Base-by-base conservation (phyloP, 768 basidiomycete species). In the Leccinum uliginosum region DNA sequence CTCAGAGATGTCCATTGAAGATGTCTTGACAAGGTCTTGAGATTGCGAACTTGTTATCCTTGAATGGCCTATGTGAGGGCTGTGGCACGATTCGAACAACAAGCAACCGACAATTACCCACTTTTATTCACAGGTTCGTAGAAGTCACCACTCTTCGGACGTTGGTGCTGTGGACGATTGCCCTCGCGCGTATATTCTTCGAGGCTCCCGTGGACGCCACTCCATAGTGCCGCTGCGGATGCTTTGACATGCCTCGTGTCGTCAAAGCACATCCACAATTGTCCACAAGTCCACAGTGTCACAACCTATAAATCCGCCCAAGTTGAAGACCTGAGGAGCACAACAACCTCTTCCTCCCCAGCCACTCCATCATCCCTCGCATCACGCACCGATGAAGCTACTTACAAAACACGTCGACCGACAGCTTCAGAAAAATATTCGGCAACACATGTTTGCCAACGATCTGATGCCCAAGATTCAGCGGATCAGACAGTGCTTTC, bases 201-300 rank as follows among this genome's bases (percentile, higher is more conserved):
- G 46, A 55, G 40, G 44, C n/a, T 51, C 54, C 24, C 10, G 47
- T 51, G 40, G 53, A 51, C 51, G 59, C 63, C 63, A 59, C 58
- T 58, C 23, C 35, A 43, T 56, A 58, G 54, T 47, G 58, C 32
- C 43, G 12, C 35, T 43, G 40, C 52, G 54, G 43, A 48, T 48
- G 54, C 55, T 58, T 65, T 65, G 62, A 27, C 38, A 55, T 17
- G 63, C 63, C 69, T 71, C 69, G 67, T 69, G 69, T 51, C 32
- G 48, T 51, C 66, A 64, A 59, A 66, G 70, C 66, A 40, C 53
- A 14, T 60, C 62, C 54, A 58, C 59, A 58, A 62, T 59, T 56
- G 69, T 65, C 67, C 70, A 71, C 67, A 61, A 24, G 46, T 55
- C 60, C 56, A 54, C 54, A 56, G 27, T 6, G n/a, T 55, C 54